phyloP scores from a whole-genome alignment of 75 land plant species.

The Sequoiadendron giganteum region DNA sequence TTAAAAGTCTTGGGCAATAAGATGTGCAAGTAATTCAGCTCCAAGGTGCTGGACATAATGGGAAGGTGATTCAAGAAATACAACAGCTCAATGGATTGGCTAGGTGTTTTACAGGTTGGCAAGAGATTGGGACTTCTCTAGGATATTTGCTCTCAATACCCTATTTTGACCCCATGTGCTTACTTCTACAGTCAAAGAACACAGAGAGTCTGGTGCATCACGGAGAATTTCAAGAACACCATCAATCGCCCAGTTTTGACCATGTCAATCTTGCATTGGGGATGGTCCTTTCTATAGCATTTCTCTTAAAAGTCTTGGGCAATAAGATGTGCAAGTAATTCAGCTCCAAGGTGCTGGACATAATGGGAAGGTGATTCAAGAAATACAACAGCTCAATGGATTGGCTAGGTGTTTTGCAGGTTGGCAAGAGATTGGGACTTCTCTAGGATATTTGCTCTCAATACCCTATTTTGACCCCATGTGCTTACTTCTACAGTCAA shows the following conservation, averaged over 20 bases:
- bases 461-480: constrained; percentile 93
- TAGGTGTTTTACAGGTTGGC: constrained; percentile 57
- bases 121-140: constrained; percentile 84
- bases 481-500: constrained; percentile 69
- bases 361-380: constrained; percentile 88
- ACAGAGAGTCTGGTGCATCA: constrained; percentile 62
- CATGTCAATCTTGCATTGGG: too few species aligned
- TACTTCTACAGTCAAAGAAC: constrained; percentile 71
- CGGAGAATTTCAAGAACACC: constrained; percentile 70
- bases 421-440: constrained; percentile 71
- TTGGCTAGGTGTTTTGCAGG: constrained; percentile 63
- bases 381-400: constrained; percentile 76
- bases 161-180: constrained; percentile 88
- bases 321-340: constrained; percentile 77
- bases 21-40: constrained; percentile 80
- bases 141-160: constrained; percentile 88
- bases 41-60: constrained; percentile 91
- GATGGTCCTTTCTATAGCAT: too few species aligned
- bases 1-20: constrained; percentile 81
- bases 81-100: constrained; percentile 74
- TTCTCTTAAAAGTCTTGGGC: constrained; percentile 80
- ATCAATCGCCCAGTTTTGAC: constrained; percentile 86
- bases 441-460: constrained; percentile 92
- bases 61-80: constrained; percentile 83
- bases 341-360: constrained; percentile 90